These are phyloP conservation scores for Sphaerosporella brunnea DNA, from an alignment of 495 filamentous ascomycete species.

Conservation along the genomic window DNA sequence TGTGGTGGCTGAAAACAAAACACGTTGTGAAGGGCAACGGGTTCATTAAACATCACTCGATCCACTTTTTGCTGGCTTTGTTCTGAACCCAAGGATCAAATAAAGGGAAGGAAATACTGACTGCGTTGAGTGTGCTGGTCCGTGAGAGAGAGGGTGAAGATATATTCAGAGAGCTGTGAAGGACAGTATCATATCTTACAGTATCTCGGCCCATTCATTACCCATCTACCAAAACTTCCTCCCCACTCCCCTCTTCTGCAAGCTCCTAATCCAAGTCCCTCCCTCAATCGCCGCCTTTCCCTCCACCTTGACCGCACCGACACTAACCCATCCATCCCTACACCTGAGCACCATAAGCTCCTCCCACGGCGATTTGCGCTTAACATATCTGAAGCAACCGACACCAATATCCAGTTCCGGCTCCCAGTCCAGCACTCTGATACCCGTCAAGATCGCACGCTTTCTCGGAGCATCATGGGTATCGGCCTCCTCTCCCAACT, in stretches of 20 bases:
- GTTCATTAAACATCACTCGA: neutral
- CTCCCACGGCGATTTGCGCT: slow-evolving; percentile 1
- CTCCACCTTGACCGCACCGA: slow-evolving; percentile 19
- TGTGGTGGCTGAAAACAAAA: neutral
- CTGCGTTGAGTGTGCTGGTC: too few relatives aligned
- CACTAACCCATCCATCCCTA: slow-evolving; percentile 20
- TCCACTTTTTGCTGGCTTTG: neutral
- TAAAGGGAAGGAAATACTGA: too few relatives aligned
- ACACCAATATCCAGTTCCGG: slow-evolving; percentile 11
- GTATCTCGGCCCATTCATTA: too few relatives aligned
- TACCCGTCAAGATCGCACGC: slow-evolving; percentile 13
- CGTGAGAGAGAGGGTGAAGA: too few relatives aligned
- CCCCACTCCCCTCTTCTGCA: slow-evolving; percentile 8
- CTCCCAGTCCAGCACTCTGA: slow-evolving; percentile 5
- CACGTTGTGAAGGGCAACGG: neutral
- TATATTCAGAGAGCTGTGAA: too few relatives aligned
- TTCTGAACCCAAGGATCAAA: too few relatives aligned
- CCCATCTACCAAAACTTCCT: neutral
- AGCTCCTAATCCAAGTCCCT: slow-evolving; percentile 23
- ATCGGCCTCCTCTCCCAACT: neutral
- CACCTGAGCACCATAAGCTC: slow-evolving; percentile 20
- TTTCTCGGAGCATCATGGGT: slow-evolving; percentile 8
- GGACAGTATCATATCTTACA: too few relatives aligned
- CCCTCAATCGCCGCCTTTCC: slow-evolving; percentile 15
- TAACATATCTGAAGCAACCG: slow-evolving; percentile 16